phyloP scores from a whole-genome alignment of 352 stramenopile genomes.

The Globisporangium cederbergense region DNA sequence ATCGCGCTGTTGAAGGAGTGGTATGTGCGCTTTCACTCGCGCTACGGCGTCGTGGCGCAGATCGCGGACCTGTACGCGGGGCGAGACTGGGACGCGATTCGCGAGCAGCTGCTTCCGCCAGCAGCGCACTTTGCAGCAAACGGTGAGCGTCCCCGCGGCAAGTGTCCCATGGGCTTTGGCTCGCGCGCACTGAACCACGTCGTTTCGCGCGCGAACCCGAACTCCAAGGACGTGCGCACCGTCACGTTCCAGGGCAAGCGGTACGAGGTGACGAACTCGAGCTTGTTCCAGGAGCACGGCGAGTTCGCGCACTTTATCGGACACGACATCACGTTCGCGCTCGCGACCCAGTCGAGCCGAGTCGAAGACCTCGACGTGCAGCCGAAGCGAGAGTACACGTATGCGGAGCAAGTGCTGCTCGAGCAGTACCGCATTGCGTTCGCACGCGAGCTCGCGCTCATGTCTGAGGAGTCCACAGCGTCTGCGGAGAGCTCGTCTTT shows the following conservation, averaged over 20 bases:
- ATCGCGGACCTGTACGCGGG: constrained; percentile 42
- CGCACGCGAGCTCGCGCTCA: constrained; percentile 28
- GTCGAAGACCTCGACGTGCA: constrained; percentile 35
- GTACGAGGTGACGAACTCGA: constrained; percentile 54
- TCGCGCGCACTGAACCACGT: constrained; percentile 25
- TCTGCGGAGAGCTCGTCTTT: neutral
- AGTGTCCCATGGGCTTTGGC: constrained; percentile 64
- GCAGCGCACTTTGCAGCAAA: constrained; percentile 7
- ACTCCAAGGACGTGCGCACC: constrained; percentile 26
- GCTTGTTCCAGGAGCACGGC: constrained; percentile 41
- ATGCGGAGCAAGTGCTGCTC: constrained; percentile 53
- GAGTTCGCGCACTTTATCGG: constrained; percentile 53
- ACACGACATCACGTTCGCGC: constrained; percentile 53
- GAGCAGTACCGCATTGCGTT: constrained; percentile 54
- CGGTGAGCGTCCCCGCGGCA: constrained; percentile 23
- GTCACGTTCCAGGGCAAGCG: constrained; percentile 50
- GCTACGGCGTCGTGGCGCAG: constrained; percentile 45
- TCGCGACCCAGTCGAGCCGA: constrained; percentile 43
- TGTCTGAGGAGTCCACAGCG: constrained; percentile 5
- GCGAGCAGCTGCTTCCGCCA: constrained; percentile 31
- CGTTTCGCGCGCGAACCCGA: constrained; percentile 18
- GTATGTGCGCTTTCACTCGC: constrained; percentile 45
- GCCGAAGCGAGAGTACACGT: constrained; percentile 38
- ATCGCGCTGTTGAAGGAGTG: constrained; percentile 44
- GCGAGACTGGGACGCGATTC: constrained; percentile 40